Evolutionary conservation across 768 basidiomycete genomes (phyloP), one percentile per base, ranked within the genome.

Genomic region (Kondoa malvinella): DNA sequence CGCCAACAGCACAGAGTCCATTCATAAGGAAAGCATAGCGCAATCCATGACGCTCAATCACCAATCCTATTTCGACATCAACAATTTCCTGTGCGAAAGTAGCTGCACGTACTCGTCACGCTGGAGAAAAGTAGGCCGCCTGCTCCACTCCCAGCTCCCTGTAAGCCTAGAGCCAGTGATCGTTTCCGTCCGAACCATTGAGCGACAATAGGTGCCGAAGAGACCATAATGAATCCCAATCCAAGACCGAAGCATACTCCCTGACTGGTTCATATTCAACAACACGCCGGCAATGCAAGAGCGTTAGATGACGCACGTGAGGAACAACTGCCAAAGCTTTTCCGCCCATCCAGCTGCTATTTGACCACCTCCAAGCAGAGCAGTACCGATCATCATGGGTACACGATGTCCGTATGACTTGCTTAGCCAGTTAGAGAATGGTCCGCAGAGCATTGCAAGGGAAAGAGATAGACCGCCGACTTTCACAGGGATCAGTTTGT

Each of bases 11-110:
- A 32, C 77, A 72, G 3, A 74, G 64, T 2, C 75, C 77, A 64
- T 78, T 78, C 70, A 78, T 75, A 73, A 77, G 31, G 72, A 73
- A 70, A 68, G 77, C 66, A 73, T 73, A 60, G 72, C 73, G 31
- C 56, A 72, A 56, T 56, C 72, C 32, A 67, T 75, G 50, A 70
- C 63, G 8, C 40, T 78, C 77, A 71, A 78, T 75, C 72, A 77
- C 32, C 72, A 73, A 69, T 70, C 76, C 64, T 73, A 73, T 59
- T 73, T 74, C n/a, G n/a, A n/a, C n/a, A n/a, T 34, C 59, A 72
- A 40, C 56, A 73, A 34, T 66, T 74, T 56, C 70, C 60, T 62
- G 73, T 76, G 69, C 69, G n/a, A n/a, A n/a, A n/a, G n/a, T n/a
- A 72, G 68, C 30, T 57, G 58, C 4, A 57, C n/a, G n/a, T 66